Conservation (phyloP, 202 grass and related monocot species). For the Carex sylvatica region DNA sequence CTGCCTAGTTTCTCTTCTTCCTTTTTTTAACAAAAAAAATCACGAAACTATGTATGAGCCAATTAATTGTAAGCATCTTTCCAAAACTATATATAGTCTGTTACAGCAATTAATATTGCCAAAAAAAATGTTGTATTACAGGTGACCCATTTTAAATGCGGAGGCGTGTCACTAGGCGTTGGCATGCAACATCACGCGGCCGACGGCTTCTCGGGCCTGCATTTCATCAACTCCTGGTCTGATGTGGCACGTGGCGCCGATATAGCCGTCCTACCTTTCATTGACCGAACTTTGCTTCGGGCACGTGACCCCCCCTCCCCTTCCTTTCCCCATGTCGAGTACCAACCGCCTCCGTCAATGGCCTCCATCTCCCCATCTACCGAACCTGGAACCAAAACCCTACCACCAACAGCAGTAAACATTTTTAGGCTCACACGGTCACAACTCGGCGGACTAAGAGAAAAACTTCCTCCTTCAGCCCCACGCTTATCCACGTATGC, state of each 20-base stretch:
- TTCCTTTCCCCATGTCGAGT: conserved; percentile 71
- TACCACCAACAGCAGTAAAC: conserved; percentile 50
- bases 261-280: conserved; percentile 43
- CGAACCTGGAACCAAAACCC: conserved; percentile 26
- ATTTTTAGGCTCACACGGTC: conserved; percentile 67
- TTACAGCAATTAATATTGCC: neutral
- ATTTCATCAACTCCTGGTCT: conserved; percentile 94
- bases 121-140: conserved; percentile 20
- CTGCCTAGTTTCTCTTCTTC: too few relatives aligned
- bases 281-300: conserved; percentile 37
- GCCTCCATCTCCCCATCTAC: conserved; percentile 19
- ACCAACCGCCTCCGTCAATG: conserved; percentile 68
- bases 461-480: conserved; percentile 29
- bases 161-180: conserved; percentile 73
- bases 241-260: conserved; percentile 54
- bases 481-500: conserved; percentile 49
- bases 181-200: conserved; percentile 90
- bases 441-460: conserved; percentile 44
- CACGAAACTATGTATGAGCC: neutral
- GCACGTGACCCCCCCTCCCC: conserved; percentile 56
- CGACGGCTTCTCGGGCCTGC: conserved; percentile 77
- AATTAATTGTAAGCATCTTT: neutral
- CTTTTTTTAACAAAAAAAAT: neutral
- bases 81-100: neutral
- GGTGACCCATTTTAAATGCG: conserved; percentile 90